Evolutionary conservation across 2,329 filamentous ascomycete genomes (phyloP).

Genomic region (Penicillium sp.): DNA sequence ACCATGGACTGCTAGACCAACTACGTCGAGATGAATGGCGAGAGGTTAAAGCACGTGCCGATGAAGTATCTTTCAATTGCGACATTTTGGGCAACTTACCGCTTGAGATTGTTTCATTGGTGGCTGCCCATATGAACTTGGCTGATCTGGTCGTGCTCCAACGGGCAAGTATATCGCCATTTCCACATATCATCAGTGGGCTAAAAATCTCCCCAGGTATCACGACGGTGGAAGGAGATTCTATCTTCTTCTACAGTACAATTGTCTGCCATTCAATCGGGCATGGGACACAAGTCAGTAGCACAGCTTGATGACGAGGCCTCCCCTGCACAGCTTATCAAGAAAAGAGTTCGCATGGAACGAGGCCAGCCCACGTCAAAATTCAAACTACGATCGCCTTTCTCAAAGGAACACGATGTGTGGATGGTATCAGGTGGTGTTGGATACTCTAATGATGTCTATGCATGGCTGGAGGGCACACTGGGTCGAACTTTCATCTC

Average conservation of each 20-base stretch:
- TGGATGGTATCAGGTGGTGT: background rate
- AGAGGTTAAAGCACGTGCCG: constrained; percentile 23
- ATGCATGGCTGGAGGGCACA: constrained; percentile 7
- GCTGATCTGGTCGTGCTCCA: constrained; percentile 29
- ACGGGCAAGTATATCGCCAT: constrained; percentile 21
- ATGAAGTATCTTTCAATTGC: constrained; percentile 24
- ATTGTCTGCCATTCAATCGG: constrained; percentile 17
- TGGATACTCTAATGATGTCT: constrained; percentile 7
- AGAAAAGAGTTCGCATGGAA: constrained; percentile 23
- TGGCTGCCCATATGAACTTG: constrained; percentile 27
- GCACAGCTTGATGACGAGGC: background rate
- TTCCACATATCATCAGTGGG: background rate
- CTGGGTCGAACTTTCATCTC: background rate
- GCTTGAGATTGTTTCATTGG: constrained; percentile 30
- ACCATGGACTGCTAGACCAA: constrained; percentile 27
- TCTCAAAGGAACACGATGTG: background rate
- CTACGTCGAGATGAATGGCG: constrained; percentile 33
- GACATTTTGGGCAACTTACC: constrained; percentile 37
- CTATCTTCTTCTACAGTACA: constrained; percentile 28
- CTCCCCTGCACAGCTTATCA: constrained; percentile 6
- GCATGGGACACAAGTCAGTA: constrained; percentile 3
- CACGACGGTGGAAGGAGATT: constrained; percentile 31
- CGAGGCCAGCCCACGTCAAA: constrained; percentile 21
- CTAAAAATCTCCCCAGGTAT: constrained; percentile 26
- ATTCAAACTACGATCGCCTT: background rate